Conservation (phyloP, 2,329 filamentous ascomycete species). For the Pleomassaria siparia region DNA sequence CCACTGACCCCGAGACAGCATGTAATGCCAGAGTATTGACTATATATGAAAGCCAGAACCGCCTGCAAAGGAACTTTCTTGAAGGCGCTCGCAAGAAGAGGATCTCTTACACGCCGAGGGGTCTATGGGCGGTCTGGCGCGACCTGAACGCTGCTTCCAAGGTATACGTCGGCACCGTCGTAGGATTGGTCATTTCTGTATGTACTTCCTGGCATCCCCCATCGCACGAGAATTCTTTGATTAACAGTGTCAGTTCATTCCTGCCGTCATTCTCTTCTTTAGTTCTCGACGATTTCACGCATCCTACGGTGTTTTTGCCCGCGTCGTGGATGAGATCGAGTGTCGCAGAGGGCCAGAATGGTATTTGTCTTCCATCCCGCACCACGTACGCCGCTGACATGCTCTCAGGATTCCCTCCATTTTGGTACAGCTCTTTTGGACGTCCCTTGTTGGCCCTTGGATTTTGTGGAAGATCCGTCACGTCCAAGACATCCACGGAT, state of each 20-base stretch:
- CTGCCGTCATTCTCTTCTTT: slow-evolving; percentile 63
- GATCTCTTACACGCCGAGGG: slow-evolving; percentile 29
- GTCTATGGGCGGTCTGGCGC: slow-evolving; percentile 32
- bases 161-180: slow-evolving; percentile 34
- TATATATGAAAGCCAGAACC: slow-evolving; percentile 38
- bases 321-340: slow-evolving; percentile 46
- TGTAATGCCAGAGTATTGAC: slow-evolving; percentile 41
- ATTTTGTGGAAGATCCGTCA: slow-evolving; percentile 42
- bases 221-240: not conserved
- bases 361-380: slow-evolving; percentile 38
- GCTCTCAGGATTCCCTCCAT: slow-evolving; percentile 38
- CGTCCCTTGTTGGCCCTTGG: slow-evolving; percentile 38
- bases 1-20: slow-evolving; percentile 31
- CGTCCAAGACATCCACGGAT: slow-evolving; percentile 41
- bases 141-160: slow-evolving; percentile 36
- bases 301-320: slow-evolving; percentile 57
- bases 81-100: slow-evolving; percentile 39
- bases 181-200: slow-evolving; percentile 35
- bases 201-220: slow-evolving; percentile 6
- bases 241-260: slow-evolving; percentile 51
- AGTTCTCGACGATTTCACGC: slow-evolving; percentile 66
- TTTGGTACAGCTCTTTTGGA: slow-evolving; percentile 41
- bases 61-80: slow-evolving; percentile 37
- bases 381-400: slow-evolving; percentile 9
- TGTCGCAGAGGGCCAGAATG: slow-evolving; percentile 65